Base-by-base conservation (phyloP, 306 rosid species). In the Benincasa hispida region DNA sequence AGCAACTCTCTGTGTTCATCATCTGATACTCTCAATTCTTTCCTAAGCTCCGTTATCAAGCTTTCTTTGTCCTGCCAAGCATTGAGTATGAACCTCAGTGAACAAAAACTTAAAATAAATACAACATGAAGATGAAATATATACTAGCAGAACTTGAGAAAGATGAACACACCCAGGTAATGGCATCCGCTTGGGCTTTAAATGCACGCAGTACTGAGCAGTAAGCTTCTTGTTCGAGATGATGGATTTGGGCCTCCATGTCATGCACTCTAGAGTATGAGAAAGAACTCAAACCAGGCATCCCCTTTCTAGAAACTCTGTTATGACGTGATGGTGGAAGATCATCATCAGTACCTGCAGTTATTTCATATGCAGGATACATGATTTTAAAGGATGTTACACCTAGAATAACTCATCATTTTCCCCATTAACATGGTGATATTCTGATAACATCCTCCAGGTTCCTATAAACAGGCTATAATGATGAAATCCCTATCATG, bases 101-200 rank as follows among this genome's bases (percentile, higher is more conserved):
- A 3, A 48, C 14, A 19, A 54, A 56, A 11, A 74, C 54, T 34
- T 13, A 41, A 32, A 37, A 5, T 7, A 22, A 81, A 48, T 24
- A 39, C 27, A 28, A 34, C 39, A 14, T 50, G 69, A 3, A 15
- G 21, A 50, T 50, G 2, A n/a, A 17, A 57, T 34, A 22, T 34
- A 14, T 14, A 24, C 4, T 24, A 50, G 27, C 24, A n/a, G 34
- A 28, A 18, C 25, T n/a, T 32, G 58, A 80, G 53, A 70, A 80
- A 15, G 77, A 80, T 73, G 76, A 13, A 77, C 39, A n/a, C 57
- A 86, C 89, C 89, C 89, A 86, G 74, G 89, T 81, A 75, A 86
- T 83, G 79, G 89, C 89, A 83, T 86, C 89, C 1, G 87, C 80
- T 81, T 86, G 89, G 55, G 89, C 89, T 81, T 81, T 86, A 74